Conservation (phyloP, 78 protist species). For the Capsaspora owczarzaki region DNA sequence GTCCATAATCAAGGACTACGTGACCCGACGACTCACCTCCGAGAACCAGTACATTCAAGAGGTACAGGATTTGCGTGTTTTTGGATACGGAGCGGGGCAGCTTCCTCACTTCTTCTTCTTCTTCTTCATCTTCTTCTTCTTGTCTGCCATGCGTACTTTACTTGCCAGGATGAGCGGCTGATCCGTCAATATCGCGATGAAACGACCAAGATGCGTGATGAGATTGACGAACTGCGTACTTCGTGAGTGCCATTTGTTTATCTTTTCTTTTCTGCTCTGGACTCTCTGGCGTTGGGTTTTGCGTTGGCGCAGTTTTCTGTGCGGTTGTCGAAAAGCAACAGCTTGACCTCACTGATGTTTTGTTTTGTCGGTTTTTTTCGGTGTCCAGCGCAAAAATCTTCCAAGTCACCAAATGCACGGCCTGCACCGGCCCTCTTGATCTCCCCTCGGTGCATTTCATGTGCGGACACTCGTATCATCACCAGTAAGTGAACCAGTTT, state of each 20-base stretch:
- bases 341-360: not conserved
- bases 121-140: no score
- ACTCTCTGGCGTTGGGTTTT: no score
- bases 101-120: no score
- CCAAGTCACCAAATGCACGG: constrained; percentile 61
- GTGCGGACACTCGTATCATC: constrained; percentile 83
- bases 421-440: constrained; percentile 65
- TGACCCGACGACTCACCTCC: constrained; percentile 35
- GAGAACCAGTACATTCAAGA: constrained; percentile 52
- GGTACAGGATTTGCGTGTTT: no score
- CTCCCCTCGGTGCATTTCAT: constrained; percentile 85
- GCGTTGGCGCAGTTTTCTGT: no score
- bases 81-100: no score
- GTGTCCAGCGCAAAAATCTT: constrained; percentile 53
- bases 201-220: constrained; percentile 61
- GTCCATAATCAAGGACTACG: constrained; percentile 53
- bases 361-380: not conserved
- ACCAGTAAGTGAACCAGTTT: constrained; percentile 50
- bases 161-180: constrained; percentile 20
- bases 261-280: no score
- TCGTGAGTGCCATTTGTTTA: no score
- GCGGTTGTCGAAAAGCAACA: not conserved
- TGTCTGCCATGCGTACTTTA: no score
- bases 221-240: constrained; percentile 45
- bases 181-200: constrained; percentile 36